Base-by-base conservation (phyloP, 1,284 basidiomycete genomes). In the Cryptococcus sp. region DNA sequence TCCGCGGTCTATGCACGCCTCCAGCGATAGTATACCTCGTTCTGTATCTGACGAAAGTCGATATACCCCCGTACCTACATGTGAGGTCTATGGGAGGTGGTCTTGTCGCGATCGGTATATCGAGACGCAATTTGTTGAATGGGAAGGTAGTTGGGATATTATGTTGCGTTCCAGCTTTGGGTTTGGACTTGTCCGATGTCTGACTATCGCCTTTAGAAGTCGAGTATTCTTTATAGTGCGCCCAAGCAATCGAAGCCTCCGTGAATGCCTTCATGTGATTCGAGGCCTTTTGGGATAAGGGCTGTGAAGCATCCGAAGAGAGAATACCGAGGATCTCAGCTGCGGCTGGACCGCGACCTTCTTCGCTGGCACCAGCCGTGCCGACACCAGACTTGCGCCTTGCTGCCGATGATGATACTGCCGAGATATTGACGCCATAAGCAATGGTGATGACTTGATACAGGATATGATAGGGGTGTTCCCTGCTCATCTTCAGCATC, bases 401-500 rank as follows among this genome's bases (percentile, higher is more conserved):
- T 4, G 49, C 52, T n/a, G 49, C 20, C 51, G 51, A 46, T 39
- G 51, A 30, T 13, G 41, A n/a, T 10, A 35, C 30, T 4, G 30
- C 30, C 3, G 30, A 35, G 3, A 35, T 35, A 40, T 38, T 47
- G 5, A 59, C 57, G 11, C 68, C 58, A 39, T 70, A 55, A 0
- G 78, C 75, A 1, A 83, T 75, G 0, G 90, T 90, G 72, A 88
- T 91, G 15, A 99, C 85, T 65, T 95, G 91, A 76, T 94, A 96
- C 6, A 97, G 79, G 64, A 86, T 88, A 72, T 99, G 96, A 79
- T 92, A 98, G 0, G 95, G 94, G 73, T 99, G 96, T 54, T 98
- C 91, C 51, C 79, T 78, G 67, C 89, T 90, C 83, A 99, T 89
- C 11, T 89, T 85, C 1, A 85, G 59, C 19, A 98, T 81, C 19